phyloP scores from a whole-genome alignment of 306 rosid species.

The Quercus robur region DNA sequence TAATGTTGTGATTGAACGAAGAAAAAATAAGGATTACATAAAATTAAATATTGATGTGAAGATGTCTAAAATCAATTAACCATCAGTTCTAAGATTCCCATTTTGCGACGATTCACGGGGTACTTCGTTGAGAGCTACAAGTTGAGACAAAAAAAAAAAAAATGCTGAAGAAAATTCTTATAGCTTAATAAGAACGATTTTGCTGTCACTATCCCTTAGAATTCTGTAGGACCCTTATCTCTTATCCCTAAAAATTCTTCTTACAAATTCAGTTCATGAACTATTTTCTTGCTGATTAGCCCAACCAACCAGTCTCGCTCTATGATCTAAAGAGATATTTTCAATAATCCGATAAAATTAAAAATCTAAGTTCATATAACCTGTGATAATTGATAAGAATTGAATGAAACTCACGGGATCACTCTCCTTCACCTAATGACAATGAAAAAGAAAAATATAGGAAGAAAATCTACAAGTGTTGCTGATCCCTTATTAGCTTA shows the following conservation, averaged over 20 bases:
- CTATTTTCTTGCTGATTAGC: not conserved
- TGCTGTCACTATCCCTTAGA: not conserved
- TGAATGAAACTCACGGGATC: not conserved
- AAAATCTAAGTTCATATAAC: too few species aligned
- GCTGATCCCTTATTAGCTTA: not conserved
- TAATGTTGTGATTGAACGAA: not conserved
- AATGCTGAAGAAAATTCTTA: not conserved
- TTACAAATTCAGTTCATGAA: not conserved
- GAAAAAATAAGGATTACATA: not conserved
- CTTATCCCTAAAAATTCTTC: not conserved
- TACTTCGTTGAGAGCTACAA: not conserved
- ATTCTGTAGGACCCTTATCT: not conserved
- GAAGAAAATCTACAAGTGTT: not conserved
- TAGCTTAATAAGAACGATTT: not conserved
- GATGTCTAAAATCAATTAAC: too few species aligned
- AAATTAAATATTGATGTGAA: too few species aligned
- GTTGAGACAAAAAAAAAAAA: not conserved
- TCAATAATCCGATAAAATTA: too few species aligned
- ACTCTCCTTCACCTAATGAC: not conserved
- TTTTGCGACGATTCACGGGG: not conserved
- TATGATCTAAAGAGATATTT: too few species aligned
- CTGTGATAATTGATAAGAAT: not conserved
- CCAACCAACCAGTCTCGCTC: not conserved
- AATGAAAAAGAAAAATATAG: not conserved
- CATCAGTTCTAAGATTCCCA: not conserved